These are phyloP conservation scores for Eragrostis nindensis DNA, from an alignment of 176 grass and related monocot genomes.

Conservation along the genomic window DNA sequence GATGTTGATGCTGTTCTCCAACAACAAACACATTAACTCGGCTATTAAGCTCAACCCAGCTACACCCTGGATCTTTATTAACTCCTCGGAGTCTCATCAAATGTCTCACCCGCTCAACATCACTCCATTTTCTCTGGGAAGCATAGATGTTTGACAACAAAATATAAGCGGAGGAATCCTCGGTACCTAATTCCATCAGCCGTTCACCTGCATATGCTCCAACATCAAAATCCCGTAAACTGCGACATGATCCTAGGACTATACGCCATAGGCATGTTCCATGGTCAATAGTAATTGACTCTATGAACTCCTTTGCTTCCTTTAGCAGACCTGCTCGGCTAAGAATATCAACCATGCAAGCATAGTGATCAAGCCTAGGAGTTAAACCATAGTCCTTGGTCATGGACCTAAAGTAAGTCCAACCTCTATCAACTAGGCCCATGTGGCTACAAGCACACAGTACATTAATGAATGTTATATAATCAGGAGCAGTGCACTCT, in stretches of 20 bases:
- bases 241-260: slow-evolving; percentile 71
- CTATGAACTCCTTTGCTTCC: slow-evolving; percentile 78
- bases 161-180: slow-evolving; percentile 74
- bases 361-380: slow-evolving; percentile 74
- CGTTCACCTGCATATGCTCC: slow-evolving; percentile 75
- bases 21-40: slow-evolving; percentile 81
- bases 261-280: slow-evolving; percentile 78
- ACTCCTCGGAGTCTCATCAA: slow-evolving; percentile 70
- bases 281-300: slow-evolving; percentile 67
- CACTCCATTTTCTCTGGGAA: slow-evolving; percentile 59
- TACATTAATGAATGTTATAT: slow-evolving; percentile 80
- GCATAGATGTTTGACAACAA: slow-evolving; percentile 84
- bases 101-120: slow-evolving; percentile 70
- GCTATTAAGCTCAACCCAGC: slow-evolving; percentile 72
- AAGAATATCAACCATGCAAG: slow-evolving; percentile 84
- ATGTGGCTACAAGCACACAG: slow-evolving; percentile 76
- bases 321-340: slow-evolving; percentile 62
- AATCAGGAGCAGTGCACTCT: slow-evolving; percentile 65
- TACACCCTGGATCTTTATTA: slow-evolving; percentile 74
- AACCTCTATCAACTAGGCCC: slow-evolving; percentile 77
- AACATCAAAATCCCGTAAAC: slow-evolving; percentile 51
- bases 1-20: slow-evolving; percentile 60
- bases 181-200: slow-evolving; percentile 56
- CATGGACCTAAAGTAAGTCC: slow-evolving; percentile 76
- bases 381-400: slow-evolving; percentile 57